phyloP scores from a whole-genome alignment of 495 filamentous ascomycete genomes.

The Pseudomonodictys pantanalensis region DNA sequence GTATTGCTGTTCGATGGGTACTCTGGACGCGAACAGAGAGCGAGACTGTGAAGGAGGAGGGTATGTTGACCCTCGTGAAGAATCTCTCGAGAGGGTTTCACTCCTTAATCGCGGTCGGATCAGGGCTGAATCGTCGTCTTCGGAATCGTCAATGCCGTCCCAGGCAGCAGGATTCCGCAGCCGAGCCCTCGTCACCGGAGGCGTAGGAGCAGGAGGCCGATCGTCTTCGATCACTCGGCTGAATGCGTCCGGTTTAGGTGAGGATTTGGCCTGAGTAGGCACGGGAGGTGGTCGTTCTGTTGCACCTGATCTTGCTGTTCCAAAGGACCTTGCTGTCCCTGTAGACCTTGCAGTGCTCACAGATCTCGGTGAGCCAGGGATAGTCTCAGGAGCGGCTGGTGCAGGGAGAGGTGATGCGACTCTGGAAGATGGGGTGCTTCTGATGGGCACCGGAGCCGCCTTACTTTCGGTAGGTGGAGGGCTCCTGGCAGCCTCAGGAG shows the following conservation, averaged over 20 bases:
- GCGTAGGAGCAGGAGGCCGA: constrained; percentile 26
- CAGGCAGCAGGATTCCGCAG: constrained; percentile 15
- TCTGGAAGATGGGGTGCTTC: neutral
- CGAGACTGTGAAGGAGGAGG: constrained; percentile 17
- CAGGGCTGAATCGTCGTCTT: constrained; percentile 20
- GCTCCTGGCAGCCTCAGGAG: neutral
- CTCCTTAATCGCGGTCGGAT: constrained; percentile 15
- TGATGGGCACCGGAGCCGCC: neutral
- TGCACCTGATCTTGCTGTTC: neutral
- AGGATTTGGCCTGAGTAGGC: neutral
- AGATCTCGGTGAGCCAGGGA: neutral
- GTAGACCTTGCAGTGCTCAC: neutral
- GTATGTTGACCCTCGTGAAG: constrained; percentile 15
- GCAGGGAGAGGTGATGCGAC: neutral
- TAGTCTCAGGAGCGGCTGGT: neutral
- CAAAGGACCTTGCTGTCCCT: neutral
- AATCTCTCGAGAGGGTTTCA: constrained; percentile 10
- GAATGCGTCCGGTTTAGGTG: constrained; percentile 2
- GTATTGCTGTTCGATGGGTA: constrained; percentile 28
- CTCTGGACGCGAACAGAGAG: constrained; percentile 18
- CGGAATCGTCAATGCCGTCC: constrained; percentile 18
- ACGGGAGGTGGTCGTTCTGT: neutral
- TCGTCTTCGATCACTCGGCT: constrained; percentile 16
- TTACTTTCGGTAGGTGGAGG: neutral
- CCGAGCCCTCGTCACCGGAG: constrained; percentile 12